Evolutionary conservation across 495 filamentous ascomycete genomes (phyloP), one percentile per base, ranked within the genome.

Genomic region (Cercophora samala): DNA sequence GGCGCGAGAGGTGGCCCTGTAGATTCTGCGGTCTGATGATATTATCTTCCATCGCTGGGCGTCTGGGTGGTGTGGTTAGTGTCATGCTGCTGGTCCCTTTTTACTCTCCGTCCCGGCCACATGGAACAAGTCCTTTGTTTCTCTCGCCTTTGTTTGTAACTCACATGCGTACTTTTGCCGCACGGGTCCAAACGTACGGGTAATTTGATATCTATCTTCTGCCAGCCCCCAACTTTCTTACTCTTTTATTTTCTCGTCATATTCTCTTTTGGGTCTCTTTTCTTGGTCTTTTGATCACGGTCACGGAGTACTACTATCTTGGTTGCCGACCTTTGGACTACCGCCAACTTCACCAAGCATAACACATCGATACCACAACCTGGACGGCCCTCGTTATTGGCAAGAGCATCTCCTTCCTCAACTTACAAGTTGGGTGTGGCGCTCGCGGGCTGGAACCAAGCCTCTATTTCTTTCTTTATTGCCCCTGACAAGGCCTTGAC

Each of bases 81-180:
- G 54, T 5, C 58, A 60, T 60, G 8, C 58, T 26, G 19, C 17
- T 8, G 9, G 19, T 60, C 5, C 18, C 58, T 60, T 25, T n/a
- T n/a, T 32, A 60, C 58, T 32, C 58, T 24, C 18, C 22, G 24
- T 60, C 58, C 58, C 22, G 22, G 19, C 24, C 21, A 24, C 17
- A 19, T 24, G 26, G 23, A 25, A 60, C 58, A 25, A 32, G 26
- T 60, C 24, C 58, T 60, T 60, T 60, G 58, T 60, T 29, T 60
- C 58, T n/a, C 13, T 58, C 58, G 5, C 21, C 22, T 24, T 56
- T 56, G 53, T 56, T n/a, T 56, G n/a, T 22, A 23, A 56, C 22
- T 18, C 53, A 19, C 22, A 23, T 8, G 53, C n/a, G 22, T 23
- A 25, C 21, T 19, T 60, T 29, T 32, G 24, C 58, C 18, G 37